Evolutionary conservation across 345 rosid genomes (phyloP).

Genomic region (Punica granatum): DNA sequence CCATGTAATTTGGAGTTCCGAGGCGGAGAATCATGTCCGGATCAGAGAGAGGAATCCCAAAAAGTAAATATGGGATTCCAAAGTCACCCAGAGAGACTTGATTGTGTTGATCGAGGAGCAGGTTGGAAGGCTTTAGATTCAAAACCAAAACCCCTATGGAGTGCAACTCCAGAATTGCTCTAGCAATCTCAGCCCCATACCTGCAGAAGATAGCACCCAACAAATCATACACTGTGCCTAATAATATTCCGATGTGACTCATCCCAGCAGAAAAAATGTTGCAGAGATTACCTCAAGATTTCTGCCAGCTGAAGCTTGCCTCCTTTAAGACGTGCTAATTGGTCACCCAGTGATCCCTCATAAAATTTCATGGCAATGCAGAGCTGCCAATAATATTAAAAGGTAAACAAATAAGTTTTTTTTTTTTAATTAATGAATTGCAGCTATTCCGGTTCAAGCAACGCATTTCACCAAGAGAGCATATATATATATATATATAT

Average conservation of each 20-base stretch:
- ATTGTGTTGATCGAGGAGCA: constrained; percentile 62
- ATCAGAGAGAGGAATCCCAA: constrained; percentile 54
- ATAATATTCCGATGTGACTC: background rate
- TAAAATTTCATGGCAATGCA: constrained; percentile 72
- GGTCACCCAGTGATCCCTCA: constrained; percentile 80
- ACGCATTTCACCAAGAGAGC: constrained; percentile 9
- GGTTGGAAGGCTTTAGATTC: constrained; percentile 67
- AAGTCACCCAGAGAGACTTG: constrained; percentile 65
- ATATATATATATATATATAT: too few species aligned
- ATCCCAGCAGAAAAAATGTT: background rate
- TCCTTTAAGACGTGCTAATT: constrained; percentile 62
- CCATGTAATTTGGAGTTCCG: constrained; percentile 95
- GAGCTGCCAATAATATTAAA: constrained; percentile 28
- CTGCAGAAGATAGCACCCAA: constrained; percentile 27
- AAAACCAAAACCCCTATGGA: constrained; percentile 57
- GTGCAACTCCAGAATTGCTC: constrained; percentile 60
- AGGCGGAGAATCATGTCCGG: constrained; percentile 57
- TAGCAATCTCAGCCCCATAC: constrained; percentile 60
- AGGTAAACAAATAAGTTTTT: background rate
- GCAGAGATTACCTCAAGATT: constrained; percentile 43
- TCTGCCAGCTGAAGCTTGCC: constrained; percentile 62
- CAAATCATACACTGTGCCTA: background rate
- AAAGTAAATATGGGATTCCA: constrained; percentile 68
- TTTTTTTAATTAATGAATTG: too few species aligned
- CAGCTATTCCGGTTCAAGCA: too few species aligned